Conservation (phyloP, 805 yeast species). For the Saccharomycopsis sp. region DNA sequence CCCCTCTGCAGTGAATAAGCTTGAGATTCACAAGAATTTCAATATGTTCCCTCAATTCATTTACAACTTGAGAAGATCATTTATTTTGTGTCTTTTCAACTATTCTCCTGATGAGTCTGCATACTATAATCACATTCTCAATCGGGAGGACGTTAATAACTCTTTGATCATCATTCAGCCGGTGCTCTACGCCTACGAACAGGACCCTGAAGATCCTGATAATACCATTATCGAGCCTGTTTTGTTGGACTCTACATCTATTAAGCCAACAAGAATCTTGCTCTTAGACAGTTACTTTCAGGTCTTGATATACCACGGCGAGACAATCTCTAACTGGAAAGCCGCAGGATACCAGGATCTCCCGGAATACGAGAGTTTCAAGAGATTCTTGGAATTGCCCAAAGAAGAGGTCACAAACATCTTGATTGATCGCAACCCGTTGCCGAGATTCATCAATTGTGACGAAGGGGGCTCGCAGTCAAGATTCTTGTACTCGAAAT, state of each 20-base stretch:
- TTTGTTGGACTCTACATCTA: constrained; percentile 84
- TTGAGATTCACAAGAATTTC: constrained; percentile 77
- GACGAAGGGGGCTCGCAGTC: constrained; percentile 99
- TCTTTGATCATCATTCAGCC: constrained; percentile 98
- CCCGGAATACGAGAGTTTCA: constrained; percentile 83
- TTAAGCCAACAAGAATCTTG: constrained; percentile 80
- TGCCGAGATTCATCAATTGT: constrained; percentile 94
- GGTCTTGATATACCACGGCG: constrained; percentile 91
- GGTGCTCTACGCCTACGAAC: constrained; percentile 84
- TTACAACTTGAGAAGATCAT: constrained; percentile 92
- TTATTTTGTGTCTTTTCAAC: constrained; percentile 91
- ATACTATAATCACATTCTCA: constrained; percentile 85
- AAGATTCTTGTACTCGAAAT: constrained; percentile 87
- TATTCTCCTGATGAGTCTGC: constrained; percentile 99
- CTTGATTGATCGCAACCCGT: constrained; percentile 89
- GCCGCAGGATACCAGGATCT: constrained; percentile 90
- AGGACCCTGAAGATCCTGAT: constrained; percentile 33
- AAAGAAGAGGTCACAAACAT: constrained; percentile 88
- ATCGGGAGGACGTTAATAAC: constrained; percentile 87
- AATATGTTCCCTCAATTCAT: constrained; percentile 91
- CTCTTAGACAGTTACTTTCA: constrained; percentile 95
- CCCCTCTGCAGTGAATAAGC: constrained; percentile 75
- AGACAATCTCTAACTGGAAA: constrained; percentile 93
- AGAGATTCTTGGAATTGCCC: constrained; percentile 80
- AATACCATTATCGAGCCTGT: constrained; percentile 50